Base-by-base conservation (phyloP, 805 yeast species). In the Blastobotrys muscicola region DNA sequence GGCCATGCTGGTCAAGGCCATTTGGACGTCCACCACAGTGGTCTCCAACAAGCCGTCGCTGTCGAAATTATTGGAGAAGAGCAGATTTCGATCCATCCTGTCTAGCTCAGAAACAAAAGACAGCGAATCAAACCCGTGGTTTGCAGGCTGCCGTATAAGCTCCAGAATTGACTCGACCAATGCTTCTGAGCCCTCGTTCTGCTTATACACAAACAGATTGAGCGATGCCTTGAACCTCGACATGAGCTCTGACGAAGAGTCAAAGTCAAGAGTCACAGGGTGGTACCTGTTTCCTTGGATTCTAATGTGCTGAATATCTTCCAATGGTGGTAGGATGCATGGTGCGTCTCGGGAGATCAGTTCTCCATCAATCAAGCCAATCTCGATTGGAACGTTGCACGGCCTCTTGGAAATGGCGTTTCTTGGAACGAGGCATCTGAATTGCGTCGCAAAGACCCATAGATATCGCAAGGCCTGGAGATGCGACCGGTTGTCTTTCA, bases 381-480 rank as follows among this genome's bases (percentile, higher is more conserved):
- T 72, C 51, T 38, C 66, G 54, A 59, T 76, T 33, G 64, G 72
- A 31, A 61, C 68, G 49, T 73, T 70, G 11, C 76, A 67, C 0
- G 86, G 80, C 33, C 66, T 69, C 3, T 69, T 74, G 0, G 81
- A 72, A 14, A 72, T 74, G 7, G 82, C 78, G 57, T 87, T 86
- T 45, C 92, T 70, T 1, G 82, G 71, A 3, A 84, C 73, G n/a
- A 92, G 64, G 58, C 96, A 86, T 45, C 96, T 67, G 2, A 82
- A 82, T 51, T 81, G 87, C 3, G 82, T 81, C 0, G 94, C 75
- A 47, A 92, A 63, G 1, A 87, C 82, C 97, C 97, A 92, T 50
- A 92, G 81, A 59, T 87, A 94, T 35, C 95, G 70, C 32, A 87
- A 64, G 1, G 94, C 95, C 59, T 86, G 95, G 42, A 90, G 59